phyloP scores from a whole-genome alignment of 179 eudicot species.

The Drosera spatulata region DNA sequence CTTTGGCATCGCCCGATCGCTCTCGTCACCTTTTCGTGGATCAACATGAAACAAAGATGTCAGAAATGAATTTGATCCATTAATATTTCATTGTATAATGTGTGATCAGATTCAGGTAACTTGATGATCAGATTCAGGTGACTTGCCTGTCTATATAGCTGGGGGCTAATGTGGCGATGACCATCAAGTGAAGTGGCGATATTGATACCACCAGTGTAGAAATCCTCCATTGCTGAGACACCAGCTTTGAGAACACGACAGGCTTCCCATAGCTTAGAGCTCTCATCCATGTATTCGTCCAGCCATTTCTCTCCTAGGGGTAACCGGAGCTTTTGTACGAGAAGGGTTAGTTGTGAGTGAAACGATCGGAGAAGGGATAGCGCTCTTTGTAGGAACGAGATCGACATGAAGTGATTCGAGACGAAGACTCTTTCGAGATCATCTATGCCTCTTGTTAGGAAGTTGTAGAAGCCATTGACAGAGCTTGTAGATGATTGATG shows the following conservation, averaged over 20 bases:
- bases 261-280: constrained; percentile 84
- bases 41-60: background rate
- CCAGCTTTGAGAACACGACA: constrained; percentile 70
- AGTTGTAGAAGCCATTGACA: constrained; percentile 85
- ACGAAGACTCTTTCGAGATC: constrained; percentile 65
- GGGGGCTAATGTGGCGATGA: constrained; percentile 42
- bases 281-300: constrained; percentile 92
- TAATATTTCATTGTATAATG: background rate
- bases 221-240: constrained; percentile 61
- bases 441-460: constrained; percentile 71
- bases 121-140: background rate
- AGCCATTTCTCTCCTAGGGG: constrained; percentile 94
- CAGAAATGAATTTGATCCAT: background rate
- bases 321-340: constrained; percentile 81
- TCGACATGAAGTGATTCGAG: constrained; percentile 77
- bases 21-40: constrained; percentile 48
- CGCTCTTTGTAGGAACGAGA: constrained; percentile 68
- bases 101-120: too few species aligned
- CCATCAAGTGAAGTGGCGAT: constrained; percentile 53
- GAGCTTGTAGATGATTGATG: constrained; percentile 56
- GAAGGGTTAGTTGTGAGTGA: constrained; percentile 61
- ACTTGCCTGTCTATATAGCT: constrained; percentile 60
- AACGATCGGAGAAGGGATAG: constrained; percentile 70
- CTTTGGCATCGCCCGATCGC: constrained; percentile 62
- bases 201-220: constrained; percentile 50